These are phyloP conservation scores for Aureobasidium sp. DNA, from an alignment of 2,329 filamentous ascomycete genomes.

Conservation along the genomic window DNA sequence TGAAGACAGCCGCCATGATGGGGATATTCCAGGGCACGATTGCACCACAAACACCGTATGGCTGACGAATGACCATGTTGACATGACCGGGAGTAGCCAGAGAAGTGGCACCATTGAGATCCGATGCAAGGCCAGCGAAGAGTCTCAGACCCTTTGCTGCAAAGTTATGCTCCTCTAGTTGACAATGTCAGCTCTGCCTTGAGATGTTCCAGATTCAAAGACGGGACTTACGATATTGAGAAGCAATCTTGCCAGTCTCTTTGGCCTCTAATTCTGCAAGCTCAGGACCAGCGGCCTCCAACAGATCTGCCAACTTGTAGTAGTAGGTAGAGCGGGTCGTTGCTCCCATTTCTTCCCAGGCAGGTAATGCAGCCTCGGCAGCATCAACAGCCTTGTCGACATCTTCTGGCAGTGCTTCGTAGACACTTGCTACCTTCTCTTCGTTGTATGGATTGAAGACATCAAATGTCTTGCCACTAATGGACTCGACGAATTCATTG, in stretches of 20 bases:
- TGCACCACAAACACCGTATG: conserved; percentile 36
- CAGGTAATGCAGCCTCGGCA: conserved; percentile 60
- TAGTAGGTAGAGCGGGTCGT: background rate
- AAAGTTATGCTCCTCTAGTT: background rate
- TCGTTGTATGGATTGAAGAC: conserved; percentile 46
- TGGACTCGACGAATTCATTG: conserved; percentile 11
- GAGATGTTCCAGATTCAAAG: too few species aligned
- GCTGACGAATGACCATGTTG: conserved; percentile 31
- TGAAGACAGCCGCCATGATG: conserved; percentile 1
- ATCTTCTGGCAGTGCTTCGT: conserved; percentile 45
- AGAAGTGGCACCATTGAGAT: conserved; percentile 16
- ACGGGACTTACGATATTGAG: conserved; percentile 5
- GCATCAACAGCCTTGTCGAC: conserved; percentile 64
- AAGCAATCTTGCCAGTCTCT: conserved; percentile 7
- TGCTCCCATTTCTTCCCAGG: conserved; percentile 3
- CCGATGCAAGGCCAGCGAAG: conserved; percentile 19
- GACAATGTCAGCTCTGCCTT: background rate
- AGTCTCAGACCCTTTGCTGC: background rate
- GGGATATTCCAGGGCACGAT: conserved; percentile 37
- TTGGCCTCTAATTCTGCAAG: conserved; percentile 19
- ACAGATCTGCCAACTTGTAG: conserved; percentile 19
- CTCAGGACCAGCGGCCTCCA: conserved; percentile 18
- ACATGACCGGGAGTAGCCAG: conserved; percentile 12
- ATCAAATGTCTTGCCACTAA: conserved; percentile 37
- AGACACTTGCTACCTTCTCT: conserved; percentile 28